Base-by-base conservation (phyloP, 495 filamentous ascomycete genomes). In the Trichoderma erinaceum region DNA sequence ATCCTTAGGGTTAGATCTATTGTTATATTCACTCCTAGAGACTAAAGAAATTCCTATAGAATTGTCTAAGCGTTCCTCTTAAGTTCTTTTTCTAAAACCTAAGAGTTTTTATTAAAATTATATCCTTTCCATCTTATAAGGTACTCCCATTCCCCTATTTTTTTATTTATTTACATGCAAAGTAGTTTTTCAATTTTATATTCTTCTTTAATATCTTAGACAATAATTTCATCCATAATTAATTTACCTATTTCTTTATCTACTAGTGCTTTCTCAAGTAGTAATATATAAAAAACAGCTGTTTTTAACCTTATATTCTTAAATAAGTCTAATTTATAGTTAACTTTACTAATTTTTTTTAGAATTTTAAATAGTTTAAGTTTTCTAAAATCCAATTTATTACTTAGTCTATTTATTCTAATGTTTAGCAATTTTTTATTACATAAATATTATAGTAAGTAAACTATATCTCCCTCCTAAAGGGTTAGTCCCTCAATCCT, bases 301-400 rank as follows among this genome's bases (percentile, higher is more conserved):
- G 2, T 35, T 15, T 67, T 21, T 12, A 71, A 65, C 41, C 46
- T 23, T 65, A 70, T 70, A 2, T n/a, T 52, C 25, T 61, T 63
- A 16, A 50, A 58, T 70, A 71, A 35, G 64, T 23, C 52, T 12
- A 71, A 46, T 68, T 66, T 27, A 35, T 71, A 71, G 35, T 71
- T 71, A 41, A 65, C 38, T 32, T 65, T 25, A 1, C 32, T 64
- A 38, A 67, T 67, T 29, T 50, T 63, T 52, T 41, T 4, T 52
- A 67, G 44, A 48, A 71, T 63, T 67, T 74, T 69, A 63, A 76
- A 70, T 70, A 43, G 68, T 72, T 72, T 67, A 67, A 78, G 13
- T 63, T 73, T 68, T 58, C 71, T 73, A 67, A 75, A 68, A 32
- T 78, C 64, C 21, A 79, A 66, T 69, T 79, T 78, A 23, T 73